phyloP scores from a whole-genome alignment of 179 eudicot genomes.

The Gypsophila paniculata region DNA sequence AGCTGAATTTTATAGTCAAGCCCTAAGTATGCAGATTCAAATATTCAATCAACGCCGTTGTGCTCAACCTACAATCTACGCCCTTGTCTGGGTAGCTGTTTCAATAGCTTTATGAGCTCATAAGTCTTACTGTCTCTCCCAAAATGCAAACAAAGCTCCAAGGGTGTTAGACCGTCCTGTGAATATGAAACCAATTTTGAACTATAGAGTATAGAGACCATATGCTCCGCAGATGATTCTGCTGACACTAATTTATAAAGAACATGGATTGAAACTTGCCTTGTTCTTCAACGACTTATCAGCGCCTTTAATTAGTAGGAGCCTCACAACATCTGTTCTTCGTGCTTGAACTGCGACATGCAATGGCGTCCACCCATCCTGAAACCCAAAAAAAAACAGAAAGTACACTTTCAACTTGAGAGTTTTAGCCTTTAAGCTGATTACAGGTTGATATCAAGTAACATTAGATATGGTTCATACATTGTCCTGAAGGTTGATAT shows the following conservation, averaged over 20 bases:
- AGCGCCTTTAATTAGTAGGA: slow-evolving; percentile 80
- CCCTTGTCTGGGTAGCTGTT: slow-evolving; percentile 42
- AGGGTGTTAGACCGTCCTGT: slow-evolving; percentile 77
- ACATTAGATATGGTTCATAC: slow-evolving; percentile 33
- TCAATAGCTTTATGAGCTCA: slow-evolving; percentile 72
- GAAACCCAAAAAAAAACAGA: slow-evolving; percentile 12
- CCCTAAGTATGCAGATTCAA: no score
- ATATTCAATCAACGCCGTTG: background rate
- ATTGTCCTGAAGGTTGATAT: slow-evolving; percentile 76
- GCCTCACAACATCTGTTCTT: slow-evolving; percentile 86
- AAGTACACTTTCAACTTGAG: background rate
- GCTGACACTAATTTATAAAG: background rate
- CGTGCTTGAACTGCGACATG: slow-evolving; percentile 94
- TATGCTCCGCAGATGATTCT: background rate
- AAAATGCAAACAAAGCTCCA: slow-evolving; percentile 71
- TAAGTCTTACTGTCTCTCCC: slow-evolving; percentile 68
- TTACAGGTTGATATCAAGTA: background rate
- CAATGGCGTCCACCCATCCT: slow-evolving; percentile 97
- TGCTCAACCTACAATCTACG: slow-evolving; percentile 13
- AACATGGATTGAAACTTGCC: slow-evolving; percentile 37
- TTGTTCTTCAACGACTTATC: slow-evolving; percentile 61
- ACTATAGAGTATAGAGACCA: background rate
- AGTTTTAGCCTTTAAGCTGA: background rate
- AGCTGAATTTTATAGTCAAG: no score
- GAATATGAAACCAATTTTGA: slow-evolving; percentile 11